phyloP scores from a whole-genome alignment of 371 early-diverging fungal species.

The Actinomortierella ambigua region DNA sequence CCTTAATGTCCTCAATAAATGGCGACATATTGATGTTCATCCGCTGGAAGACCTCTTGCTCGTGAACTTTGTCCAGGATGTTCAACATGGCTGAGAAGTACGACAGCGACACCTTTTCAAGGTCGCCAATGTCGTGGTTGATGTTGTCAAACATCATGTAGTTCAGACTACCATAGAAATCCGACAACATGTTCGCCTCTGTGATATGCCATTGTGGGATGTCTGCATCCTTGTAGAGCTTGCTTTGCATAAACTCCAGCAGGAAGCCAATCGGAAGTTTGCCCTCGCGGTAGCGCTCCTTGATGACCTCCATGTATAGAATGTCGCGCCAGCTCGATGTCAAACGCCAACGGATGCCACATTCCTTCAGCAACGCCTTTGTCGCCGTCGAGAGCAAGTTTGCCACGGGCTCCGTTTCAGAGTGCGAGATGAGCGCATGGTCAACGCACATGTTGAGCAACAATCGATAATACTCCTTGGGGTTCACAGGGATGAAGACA shows the following conservation, averaged over 20 bases:
- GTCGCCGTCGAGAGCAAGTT: conserved; percentile 62
- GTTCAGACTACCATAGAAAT: conserved; percentile 53
- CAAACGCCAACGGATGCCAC: conserved; percentile 73
- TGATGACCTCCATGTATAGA: conserved; percentile 67
- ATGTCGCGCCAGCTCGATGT: conserved; percentile 69
- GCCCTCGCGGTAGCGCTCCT: conserved; percentile 52
- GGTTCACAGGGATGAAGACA: conserved; percentile 61
- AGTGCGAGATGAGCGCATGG: conserved; percentile 51
- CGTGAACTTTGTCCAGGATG: conserved; percentile 47
- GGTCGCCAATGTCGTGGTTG: conserved; percentile 48
- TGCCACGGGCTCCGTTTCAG: conserved; percentile 54
- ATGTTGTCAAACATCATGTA: conserved; percentile 44
- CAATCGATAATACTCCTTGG: conserved; percentile 58
- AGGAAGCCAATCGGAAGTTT: conserved; percentile 49
- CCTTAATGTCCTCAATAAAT: conserved; percentile 56
- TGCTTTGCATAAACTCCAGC: conserved; percentile 53
- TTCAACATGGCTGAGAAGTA: conserved; percentile 50
- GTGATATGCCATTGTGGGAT: conserved; percentile 55
- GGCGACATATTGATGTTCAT: conserved; percentile 51
- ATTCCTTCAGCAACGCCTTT: conserved; percentile 68
- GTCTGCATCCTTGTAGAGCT: conserved; percentile 52
- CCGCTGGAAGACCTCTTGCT: conserved; percentile 44
- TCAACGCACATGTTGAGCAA: conserved; percentile 66
- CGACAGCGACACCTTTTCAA: conserved; percentile 22
- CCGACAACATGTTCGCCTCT: conserved; percentile 50